Base-by-base conservation (phyloP, 495 filamentous ascomycete species). In the Tuber magnatum region DNA sequence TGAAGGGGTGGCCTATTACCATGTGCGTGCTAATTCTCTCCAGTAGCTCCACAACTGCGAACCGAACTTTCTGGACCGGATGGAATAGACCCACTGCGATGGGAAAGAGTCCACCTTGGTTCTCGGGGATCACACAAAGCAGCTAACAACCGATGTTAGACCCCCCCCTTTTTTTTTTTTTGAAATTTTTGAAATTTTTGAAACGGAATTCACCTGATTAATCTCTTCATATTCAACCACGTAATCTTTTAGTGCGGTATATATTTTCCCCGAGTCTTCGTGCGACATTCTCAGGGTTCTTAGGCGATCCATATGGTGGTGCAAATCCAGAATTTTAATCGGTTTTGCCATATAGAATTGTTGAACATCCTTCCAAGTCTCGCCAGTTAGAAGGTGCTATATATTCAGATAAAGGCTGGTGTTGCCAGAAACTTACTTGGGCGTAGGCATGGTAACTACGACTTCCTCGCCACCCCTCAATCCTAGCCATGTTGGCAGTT, bases 381-480 rank as follows among this genome's bases (percentile, higher is more conserved):
- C 81, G 85, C 70, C 84, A 85, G 81, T 74, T 35, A 78, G 65
- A 74, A 56, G 18, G 38, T 4, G 20, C 51, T 68, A 20, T 70
- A 68, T 38, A 73, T 77, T 71, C 74, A 72, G 56, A 51, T 5
- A 8, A 10, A 28, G 76, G 28, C 28, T 72, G 28, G 51, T 40
- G 68, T 24, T 38, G 32, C 32, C 44, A 20, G 44, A 42, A 35
- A 70, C 84, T 76, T 84, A 88, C 95, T 85, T 96, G 93, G 77
- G 97, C 94, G 83, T 93, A 97, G 65, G 91, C 92, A 84, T 96
- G 97, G 81, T 98, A 99, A 78, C 92, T 96, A 76, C 95, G 87
- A 3, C 95, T 98, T 72, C 91, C 93, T 73, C 96, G 88, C 95
- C 95, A 99, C 56, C 94, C 95, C 83, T 98, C 96, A 68, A 99